Evolutionary conservation across 2,329 filamentous ascomycete genomes (phyloP).

Genomic region (Pyricularia grisea): DNA sequence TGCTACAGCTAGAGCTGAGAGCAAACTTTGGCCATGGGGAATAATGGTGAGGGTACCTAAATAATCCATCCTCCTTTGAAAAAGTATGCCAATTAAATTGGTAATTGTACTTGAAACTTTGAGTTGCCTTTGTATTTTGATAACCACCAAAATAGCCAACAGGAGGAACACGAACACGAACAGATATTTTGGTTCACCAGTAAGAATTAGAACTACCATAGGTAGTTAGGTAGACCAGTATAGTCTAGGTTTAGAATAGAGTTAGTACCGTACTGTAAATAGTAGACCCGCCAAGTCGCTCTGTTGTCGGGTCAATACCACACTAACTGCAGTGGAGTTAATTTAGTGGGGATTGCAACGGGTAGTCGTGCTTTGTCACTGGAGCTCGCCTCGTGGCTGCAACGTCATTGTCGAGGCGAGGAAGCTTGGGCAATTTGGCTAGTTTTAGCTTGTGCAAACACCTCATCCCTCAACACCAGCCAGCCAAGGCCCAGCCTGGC

Average conservation of each 20-base stretch:
- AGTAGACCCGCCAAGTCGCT: background rate
- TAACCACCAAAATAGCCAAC: background rate
- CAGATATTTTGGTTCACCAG: background rate
- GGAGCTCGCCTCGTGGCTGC: background rate
- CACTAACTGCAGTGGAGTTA: background rate
- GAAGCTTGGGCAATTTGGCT: background rate
- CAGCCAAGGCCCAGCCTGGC: background rate
- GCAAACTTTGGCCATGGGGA: background rate
- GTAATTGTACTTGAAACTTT: background rate
- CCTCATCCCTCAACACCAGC: background rate
- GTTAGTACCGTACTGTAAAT: no score
- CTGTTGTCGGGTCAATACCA: background rate
- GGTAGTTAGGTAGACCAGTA: no score
- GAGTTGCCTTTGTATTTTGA: background rate
- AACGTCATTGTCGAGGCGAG: background rate
- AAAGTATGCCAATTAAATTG: background rate
- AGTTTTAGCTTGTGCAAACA: background rate
- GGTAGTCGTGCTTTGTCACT: background rate
- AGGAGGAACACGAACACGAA: background rate
- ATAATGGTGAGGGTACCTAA: background rate
- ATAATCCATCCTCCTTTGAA: background rate
- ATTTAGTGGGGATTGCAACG: background rate
- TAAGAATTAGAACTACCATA: no score
- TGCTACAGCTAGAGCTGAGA: background rate
- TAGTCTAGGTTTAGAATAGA: no score